These are phyloP conservation scores for Urostyla sp. DNA, from an alignment of 73 alveolate genomes.

Conservation along the genomic window DNA sequence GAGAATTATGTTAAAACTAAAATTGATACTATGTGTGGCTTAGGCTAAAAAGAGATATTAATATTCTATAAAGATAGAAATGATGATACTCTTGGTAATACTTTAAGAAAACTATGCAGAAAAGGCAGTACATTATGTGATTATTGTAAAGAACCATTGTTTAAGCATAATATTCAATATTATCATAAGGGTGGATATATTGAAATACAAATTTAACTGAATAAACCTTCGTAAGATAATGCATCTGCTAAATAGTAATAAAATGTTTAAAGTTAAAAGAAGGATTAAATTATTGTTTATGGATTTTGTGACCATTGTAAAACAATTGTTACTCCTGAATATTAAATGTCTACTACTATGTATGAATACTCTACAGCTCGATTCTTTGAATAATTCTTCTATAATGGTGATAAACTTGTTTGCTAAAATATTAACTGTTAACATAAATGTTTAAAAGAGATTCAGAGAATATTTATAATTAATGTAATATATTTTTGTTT, in stretches of 20 bases:
- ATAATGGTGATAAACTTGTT: slow-evolving; percentile 35
- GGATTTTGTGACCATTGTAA: slow-evolving; percentile 26
- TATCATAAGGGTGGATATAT: slow-evolving; percentile 65
- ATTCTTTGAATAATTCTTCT: slow-evolving; percentile 43
- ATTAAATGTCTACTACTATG: slow-evolving; percentile 22
- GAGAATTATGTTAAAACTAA: slow-evolving; percentile 23
- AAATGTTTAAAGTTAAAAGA: neutral
- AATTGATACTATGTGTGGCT: slow-evolving; percentile 50
- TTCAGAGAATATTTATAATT: slow-evolving; percentile 5
- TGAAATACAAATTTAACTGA: slow-evolving; percentile 43
- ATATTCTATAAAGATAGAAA: slow-evolving; percentile 34
- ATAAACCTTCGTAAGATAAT: neutral
- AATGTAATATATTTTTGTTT: too few species aligned
- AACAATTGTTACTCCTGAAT: slow-evolving; percentile 17
- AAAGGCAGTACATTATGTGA: slow-evolving; percentile 35
- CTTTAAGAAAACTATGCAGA: neutral
- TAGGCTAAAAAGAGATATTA: slow-evolving; percentile 52
- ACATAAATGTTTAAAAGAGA: slow-evolving; percentile 49
- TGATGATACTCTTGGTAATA: slow-evolving; percentile 52
- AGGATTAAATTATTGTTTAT: slow-evolving; percentile 6
- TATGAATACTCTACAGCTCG: slow-evolving; percentile 47
- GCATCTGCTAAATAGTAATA: slow-evolving; percentile 2
- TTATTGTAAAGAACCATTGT: slow-evolving; percentile 52
- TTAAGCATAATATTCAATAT: slow-evolving; percentile 51
- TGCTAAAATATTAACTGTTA: neutral